phyloP scores from a whole-genome alignment of 441 rosid species.

The Syzygium syzygioides region DNA sequence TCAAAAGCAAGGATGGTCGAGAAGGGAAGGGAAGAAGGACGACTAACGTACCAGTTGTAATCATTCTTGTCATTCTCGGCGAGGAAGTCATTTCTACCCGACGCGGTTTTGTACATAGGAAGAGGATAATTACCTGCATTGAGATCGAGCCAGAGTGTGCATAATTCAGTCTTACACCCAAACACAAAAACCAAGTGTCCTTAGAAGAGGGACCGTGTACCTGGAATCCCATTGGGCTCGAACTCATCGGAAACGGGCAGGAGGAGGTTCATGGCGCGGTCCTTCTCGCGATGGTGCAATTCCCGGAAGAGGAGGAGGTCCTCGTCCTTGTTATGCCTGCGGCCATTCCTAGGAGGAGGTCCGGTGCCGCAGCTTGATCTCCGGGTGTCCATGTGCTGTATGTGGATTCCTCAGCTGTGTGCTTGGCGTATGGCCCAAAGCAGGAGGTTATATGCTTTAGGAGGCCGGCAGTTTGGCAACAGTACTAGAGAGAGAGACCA shows the following conservation, averaged over 20 bases:
- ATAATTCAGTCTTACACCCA: background rate
- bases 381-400: background rate
- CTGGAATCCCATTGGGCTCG: slow-evolving; percentile 22
- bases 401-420: background rate
- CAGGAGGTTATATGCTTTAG: background rate
- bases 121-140: slow-evolving; percentile 31
- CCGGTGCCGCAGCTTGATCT: background rate
- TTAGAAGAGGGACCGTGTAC: background rate
- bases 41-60: slow-evolving; percentile 37
- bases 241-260: slow-evolving; percentile 57
- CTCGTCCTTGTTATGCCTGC: slow-evolving; percentile 31
- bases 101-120: slow-evolving; percentile 24
- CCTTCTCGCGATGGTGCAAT: slow-evolving; percentile 38
- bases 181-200: background rate
- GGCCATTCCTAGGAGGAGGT: background rate
- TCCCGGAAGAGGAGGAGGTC: slow-evolving; percentile 49
- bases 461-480: background rate
- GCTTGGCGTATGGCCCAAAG: background rate
- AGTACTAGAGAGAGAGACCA: background rate
- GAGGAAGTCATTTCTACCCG: slow-evolving; percentile 30
- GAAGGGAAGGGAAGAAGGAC: background rate
- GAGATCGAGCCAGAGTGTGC: background rate
- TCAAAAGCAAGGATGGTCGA: background rate
- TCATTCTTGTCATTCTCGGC: slow-evolving; percentile 36
- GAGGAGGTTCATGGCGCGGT: slow-evolving; percentile 36